These are phyloP conservation scores for Wallacemonas collosoma DNA, from an alignment of 208 protist species.

Conservation along the genomic window DNA sequence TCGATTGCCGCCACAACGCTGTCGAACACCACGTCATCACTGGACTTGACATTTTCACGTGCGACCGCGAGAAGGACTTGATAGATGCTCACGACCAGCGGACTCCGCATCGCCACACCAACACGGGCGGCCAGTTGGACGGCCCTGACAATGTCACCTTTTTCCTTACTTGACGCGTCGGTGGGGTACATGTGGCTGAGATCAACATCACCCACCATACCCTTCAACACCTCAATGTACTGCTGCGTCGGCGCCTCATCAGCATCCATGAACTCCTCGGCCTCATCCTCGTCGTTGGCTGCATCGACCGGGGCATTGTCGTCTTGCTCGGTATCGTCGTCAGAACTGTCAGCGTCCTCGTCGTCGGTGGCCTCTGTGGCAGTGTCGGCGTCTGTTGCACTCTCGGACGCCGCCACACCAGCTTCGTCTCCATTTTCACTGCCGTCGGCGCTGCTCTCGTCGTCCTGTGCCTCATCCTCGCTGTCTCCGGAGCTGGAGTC, in stretches of 20 bases:
- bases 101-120: slow-evolving; percentile 63
- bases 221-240: slow-evolving; percentile 83
- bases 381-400: slow-evolving; percentile 15
- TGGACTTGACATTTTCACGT: slow-evolving; percentile 78
- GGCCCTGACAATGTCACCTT: slow-evolving; percentile 76
- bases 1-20: slow-evolving; percentile 61
- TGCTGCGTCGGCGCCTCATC: slow-evolving; percentile 86
- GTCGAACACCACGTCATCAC: slow-evolving; percentile 83
- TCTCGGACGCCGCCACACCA: slow-evolving; percentile 21
- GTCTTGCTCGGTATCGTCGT: slow-evolving; percentile 26
- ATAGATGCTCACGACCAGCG: slow-evolving; percentile 76
- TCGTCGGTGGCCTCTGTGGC: slow-evolving; percentile 21
- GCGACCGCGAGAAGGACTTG: slow-evolving; percentile 86
- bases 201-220: slow-evolving; percentile 85
- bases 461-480: slow-evolving; percentile 7
- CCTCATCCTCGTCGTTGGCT: slow-evolving; percentile 26
- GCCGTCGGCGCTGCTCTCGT: slow-evolving; percentile 18
- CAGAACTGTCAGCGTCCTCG: slow-evolving; percentile 12
- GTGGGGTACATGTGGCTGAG: slow-evolving; percentile 79
- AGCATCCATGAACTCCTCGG: slow-evolving; percentile 40
- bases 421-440: slow-evolving; percentile 16
- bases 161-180: slow-evolving; percentile 74
- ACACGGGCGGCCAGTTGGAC: slow-evolving; percentile 72
- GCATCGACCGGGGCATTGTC: slow-evolving; percentile 15
- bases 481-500: slow-evolving; percentile 11